phyloP scores from a whole-genome alignment of 1,284 basidiomycete genomes.

The Leccinum holopus region DNA sequence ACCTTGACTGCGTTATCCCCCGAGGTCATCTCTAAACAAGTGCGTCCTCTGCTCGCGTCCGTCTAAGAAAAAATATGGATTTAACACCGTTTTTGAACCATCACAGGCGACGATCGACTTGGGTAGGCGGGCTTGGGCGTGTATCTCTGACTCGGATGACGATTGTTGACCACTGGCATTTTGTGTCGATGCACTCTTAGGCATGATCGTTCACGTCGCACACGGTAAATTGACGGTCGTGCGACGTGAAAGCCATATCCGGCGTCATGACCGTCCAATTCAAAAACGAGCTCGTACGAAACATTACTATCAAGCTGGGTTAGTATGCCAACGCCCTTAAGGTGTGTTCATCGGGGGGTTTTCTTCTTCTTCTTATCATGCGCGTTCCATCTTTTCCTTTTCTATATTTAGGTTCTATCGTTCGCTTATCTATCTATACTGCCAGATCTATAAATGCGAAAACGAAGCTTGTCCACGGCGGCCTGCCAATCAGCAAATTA shows the following conservation, averaged over 20 bases:
- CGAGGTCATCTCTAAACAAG: slow-evolving; percentile 98
- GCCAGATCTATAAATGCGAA: slow-evolving; percentile 90
- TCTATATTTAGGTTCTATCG: neutral
- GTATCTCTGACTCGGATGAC: neutral
- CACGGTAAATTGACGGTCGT: slow-evolving; percentile 98
- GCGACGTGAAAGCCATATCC: slow-evolving; percentile 88
- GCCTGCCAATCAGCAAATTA: slow-evolving; percentile 48
- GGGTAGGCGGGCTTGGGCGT: slow-evolving; percentile 44
- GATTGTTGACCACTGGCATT: neutral
- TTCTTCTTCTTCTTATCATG: neutral
- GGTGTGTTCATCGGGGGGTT: slow-evolving; percentile 29
- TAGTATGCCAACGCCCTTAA: slow-evolving; percentile 90
- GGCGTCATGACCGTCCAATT: slow-evolving; percentile 99
- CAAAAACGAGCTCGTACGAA: slow-evolving; percentile 97
- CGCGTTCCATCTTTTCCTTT: neutral
- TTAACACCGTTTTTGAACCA: neutral
- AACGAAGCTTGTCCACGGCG: slow-evolving; percentile 89
- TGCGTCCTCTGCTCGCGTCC: slow-evolving; percentile 39
- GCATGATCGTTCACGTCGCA: slow-evolving; percentile 95
- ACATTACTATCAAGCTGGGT: slow-evolving; percentile 98
- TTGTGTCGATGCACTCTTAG: slow-evolving; percentile 37
- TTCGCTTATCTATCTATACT: neutral
- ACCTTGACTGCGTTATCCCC: slow-evolving; percentile 90
- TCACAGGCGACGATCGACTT: slow-evolving; percentile 80
- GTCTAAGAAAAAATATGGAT: neutral